These are phyloP conservation scores for Pilobolus umbonatus DNA, from an alignment of 192 early-diverging fungal genomes.

Conservation along the genomic window DNA sequence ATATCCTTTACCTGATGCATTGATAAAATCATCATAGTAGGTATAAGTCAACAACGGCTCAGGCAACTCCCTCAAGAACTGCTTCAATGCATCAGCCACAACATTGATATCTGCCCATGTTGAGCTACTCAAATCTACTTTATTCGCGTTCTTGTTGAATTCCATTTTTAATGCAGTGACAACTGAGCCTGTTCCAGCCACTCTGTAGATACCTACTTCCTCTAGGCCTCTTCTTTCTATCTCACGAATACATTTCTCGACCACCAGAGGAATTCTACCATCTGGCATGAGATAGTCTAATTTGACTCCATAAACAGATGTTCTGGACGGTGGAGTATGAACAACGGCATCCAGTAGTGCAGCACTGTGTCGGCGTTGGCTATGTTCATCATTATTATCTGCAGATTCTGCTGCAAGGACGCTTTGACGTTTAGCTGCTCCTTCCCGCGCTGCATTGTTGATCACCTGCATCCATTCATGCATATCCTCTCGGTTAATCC, in stretches of 20 bases:
- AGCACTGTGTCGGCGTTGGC: not conserved
- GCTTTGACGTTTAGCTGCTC: slow-evolving; percentile 63
- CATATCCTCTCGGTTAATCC: slow-evolving; percentile 62
- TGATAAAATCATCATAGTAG: slow-evolving; percentile 78
- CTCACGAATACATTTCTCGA: slow-evolving; percentile 66
- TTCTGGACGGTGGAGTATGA: slow-evolving; percentile 1
- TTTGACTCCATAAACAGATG: slow-evolving; percentile 56
- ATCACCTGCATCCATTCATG: slow-evolving; percentile 65
- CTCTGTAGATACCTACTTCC: slow-evolving; percentile 73
- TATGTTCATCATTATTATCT: not conserved
- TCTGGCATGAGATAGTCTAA: slow-evolving; percentile 55
- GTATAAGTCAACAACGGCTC: slow-evolving; percentile 88
- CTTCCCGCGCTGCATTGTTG: slow-evolving; percentile 65
- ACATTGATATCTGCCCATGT: slow-evolving; percentile 74
- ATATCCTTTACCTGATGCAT: slow-evolving; percentile 56
- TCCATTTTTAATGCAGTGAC: slow-evolving; percentile 52
- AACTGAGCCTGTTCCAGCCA: slow-evolving; percentile 60
- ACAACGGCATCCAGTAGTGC: not conserved
- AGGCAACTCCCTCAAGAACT: slow-evolving; percentile 90
- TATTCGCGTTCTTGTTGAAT: slow-evolving; percentile 52
- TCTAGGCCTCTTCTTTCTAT: slow-evolving; percentile 69
- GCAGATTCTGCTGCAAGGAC: slow-evolving; percentile 55
- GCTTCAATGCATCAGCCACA: slow-evolving; percentile 86
- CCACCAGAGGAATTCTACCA: slow-evolving; percentile 51
- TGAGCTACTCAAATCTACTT: slow-evolving; percentile 53